phyloP scores from a whole-genome alignment of 345 rosid genomes.

The Pistacia vera region DNA sequence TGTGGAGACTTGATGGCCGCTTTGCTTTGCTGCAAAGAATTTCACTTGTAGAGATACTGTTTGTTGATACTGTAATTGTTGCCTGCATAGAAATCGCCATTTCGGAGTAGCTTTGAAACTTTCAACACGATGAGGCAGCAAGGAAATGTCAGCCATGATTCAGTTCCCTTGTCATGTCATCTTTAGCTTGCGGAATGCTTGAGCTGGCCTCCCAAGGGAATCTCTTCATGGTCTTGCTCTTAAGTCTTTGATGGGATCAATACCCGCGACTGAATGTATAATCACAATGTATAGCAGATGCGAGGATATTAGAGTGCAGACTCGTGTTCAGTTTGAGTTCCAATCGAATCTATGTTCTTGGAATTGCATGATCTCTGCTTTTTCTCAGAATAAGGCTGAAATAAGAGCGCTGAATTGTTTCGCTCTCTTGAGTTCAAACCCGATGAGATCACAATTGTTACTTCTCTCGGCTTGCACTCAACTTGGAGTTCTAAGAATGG shows the following conservation, averaged over 20 bases:
- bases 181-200: constrained; percentile 54
- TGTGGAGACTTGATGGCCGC: constrained; percentile 41
- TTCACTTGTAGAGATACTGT: constrained; percentile 33
- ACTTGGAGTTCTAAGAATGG: constrained; percentile 51
- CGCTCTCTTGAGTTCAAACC: constrained; percentile 42
- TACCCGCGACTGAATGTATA: constrained; percentile 50
- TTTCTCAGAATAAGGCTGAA: constrained; percentile 62
- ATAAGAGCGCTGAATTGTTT: constrained; percentile 48
- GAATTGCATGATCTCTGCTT: constrained; percentile 69
- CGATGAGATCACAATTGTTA: constrained; percentile 58
- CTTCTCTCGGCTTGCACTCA: constrained; percentile 60
- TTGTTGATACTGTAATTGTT: constrained; percentile 50
- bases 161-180: constrained; percentile 43
- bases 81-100: constrained; percentile 39
- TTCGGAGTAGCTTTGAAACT: constrained; percentile 41
- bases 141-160: constrained; percentile 33
- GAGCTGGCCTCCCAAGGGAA: constrained; percentile 41
- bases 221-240: constrained; percentile 52
- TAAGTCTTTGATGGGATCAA: constrained; percentile 39
- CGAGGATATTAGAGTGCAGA: constrained; percentile 36
- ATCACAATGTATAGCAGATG: constrained; percentile 70
- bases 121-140: constrained; percentile 46
- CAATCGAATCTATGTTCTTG: constrained; percentile 63
- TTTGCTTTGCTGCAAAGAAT: constrained; percentile 30
- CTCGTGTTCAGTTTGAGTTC: constrained; percentile 38